Evolutionary conservation across 495 filamentous ascomycete species (phyloP).

Genomic region (Aspergillus taichungensis): DNA sequence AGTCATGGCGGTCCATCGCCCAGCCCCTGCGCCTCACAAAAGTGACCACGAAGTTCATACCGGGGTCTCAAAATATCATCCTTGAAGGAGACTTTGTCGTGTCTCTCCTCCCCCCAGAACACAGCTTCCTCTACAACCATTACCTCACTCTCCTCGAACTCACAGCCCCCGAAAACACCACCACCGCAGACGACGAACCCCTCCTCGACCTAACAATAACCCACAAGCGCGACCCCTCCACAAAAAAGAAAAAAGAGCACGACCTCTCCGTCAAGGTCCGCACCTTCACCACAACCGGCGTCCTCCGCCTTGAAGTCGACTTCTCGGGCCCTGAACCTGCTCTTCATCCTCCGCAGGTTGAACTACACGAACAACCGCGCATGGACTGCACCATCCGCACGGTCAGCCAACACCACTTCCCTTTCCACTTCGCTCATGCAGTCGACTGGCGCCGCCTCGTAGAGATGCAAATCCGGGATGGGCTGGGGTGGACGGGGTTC

Average conservation of each 20-base stretch:
- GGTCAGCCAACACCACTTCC: constrained; percentile 12
- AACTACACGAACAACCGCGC: constrained; percentile 6
- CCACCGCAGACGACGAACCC: neutral
- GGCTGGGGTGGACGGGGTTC: constrained; percentile 7
- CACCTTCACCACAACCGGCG: constrained; percentile 3
- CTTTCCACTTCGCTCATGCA: constrained; percentile 10
- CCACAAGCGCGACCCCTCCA: neutral
- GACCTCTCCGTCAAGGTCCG: constrained; percentile 8
- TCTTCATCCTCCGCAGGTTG: constrained; percentile 7
- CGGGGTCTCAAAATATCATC: constrained; percentile 9
- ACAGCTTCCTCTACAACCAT: no score
- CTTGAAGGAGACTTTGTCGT: constrained; percentile 7
- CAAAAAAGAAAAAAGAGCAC: neutral
- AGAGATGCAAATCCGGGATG: constrained; percentile 10
- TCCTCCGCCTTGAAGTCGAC: constrained; percentile 7
- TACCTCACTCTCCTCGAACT: no score
- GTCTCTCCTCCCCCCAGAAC: constrained; percentile 1
- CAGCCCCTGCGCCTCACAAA: constrained; percentile 7
- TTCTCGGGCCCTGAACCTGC: constrained; percentile 3
- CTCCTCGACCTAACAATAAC: constrained; percentile 8
- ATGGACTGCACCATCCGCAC: constrained; percentile 10
- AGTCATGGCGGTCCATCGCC: constrained; percentile 5
- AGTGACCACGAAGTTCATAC: constrained; percentile 1
- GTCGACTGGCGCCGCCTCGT: constrained; percentile 11
- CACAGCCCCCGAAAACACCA: no score